Evolutionary conservation across 140 eudicot genomes (phyloP).

Genomic region (Flaveria floridana): DNA sequence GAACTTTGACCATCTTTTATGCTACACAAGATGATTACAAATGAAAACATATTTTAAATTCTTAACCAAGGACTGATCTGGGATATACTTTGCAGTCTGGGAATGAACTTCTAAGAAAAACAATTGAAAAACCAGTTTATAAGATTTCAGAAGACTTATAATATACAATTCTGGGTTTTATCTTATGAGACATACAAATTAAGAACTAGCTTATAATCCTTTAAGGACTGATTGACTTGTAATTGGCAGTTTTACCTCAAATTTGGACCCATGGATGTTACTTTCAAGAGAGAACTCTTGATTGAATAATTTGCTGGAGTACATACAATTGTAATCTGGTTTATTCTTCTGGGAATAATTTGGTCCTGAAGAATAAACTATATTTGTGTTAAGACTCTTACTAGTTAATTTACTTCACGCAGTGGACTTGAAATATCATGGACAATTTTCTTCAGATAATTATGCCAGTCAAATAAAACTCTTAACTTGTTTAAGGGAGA

Average conservation of each 20-base stretch:
- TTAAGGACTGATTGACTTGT: constrained; percentile 4
- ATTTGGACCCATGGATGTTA: constrained; percentile 22
- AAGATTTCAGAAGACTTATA: background rate
- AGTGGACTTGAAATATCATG: constrained; percentile 24
- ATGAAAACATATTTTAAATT: background rate
- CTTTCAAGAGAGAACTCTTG: constrained; percentile 19
- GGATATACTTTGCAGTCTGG: constrained; percentile 7
- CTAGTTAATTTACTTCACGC: background rate
- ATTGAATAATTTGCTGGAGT: constrained; percentile 16
- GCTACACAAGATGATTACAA: too few relatives aligned
- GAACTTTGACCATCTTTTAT: constrained; percentile 30
- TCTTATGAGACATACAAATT: background rate
- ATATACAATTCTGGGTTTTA: background rate
- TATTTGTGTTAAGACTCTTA: constrained; percentile 12
- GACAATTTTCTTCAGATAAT: constrained; percentile 18
- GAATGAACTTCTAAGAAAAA: background rate
- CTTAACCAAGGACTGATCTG: constrained; percentile 24
- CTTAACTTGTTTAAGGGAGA: constrained; percentile 8
- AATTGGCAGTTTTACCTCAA: constrained; percentile 21
- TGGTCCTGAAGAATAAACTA: constrained; percentile 30
- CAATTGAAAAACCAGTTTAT: background rate
- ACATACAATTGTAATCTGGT: constrained; percentile 28
- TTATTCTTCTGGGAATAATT: constrained; percentile 30
- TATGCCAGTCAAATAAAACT: background rate
- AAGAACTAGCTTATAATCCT: constrained; percentile 7